These are phyloP conservation scores for Flaveria floridana DNA, from an alignment of 140 eudicot species.

Conservation along the genomic window DNA sequence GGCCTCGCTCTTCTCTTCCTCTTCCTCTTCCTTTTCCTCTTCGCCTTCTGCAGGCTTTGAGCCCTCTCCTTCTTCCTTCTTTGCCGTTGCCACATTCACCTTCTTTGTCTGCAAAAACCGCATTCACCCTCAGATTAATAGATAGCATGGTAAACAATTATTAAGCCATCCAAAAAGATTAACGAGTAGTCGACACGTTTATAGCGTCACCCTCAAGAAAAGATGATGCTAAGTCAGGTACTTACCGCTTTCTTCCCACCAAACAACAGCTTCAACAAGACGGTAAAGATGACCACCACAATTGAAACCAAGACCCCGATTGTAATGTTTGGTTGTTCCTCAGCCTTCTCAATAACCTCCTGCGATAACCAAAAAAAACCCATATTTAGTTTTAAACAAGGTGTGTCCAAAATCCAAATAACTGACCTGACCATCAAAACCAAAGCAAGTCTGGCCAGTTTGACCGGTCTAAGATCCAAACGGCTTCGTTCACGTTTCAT, in stretches of 20 bases:
- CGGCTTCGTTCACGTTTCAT: not conserved
- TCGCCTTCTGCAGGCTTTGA: conserved; percentile 31
- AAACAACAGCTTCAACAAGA: conserved; percentile 54
- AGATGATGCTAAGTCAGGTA: not conserved
- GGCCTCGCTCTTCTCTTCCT: conserved; percentile 21
- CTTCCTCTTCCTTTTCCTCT: conserved; percentile 28
- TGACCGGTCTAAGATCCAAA: no score
- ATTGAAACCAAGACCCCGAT: conserved; percentile 58
- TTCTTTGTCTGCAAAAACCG: conserved; percentile 35
- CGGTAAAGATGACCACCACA: conserved; percentile 47
- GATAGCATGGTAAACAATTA: not conserved
- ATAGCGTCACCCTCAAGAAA: not conserved
- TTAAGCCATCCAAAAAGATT: not conserved
- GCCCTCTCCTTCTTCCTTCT: conserved; percentile 48
- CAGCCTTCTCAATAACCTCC: conserved; percentile 82
- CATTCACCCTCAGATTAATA: not conserved
- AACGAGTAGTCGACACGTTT: not conserved
- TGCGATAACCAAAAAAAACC: conserved; percentile 27
- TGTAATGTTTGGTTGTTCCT: conserved; percentile 66
- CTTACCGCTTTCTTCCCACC: conserved; percentile 81
- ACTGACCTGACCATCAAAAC: not conserved
- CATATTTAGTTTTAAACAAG: not conserved
- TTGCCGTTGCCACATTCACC: conserved; percentile 36
- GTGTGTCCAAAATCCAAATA: no score
- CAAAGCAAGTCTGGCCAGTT: not conserved